Evolutionary conservation across 805 yeast genomes (phyloP), one percentile per base, ranked within the genome.

Genomic region (Huiozyma naganishii): DNA sequence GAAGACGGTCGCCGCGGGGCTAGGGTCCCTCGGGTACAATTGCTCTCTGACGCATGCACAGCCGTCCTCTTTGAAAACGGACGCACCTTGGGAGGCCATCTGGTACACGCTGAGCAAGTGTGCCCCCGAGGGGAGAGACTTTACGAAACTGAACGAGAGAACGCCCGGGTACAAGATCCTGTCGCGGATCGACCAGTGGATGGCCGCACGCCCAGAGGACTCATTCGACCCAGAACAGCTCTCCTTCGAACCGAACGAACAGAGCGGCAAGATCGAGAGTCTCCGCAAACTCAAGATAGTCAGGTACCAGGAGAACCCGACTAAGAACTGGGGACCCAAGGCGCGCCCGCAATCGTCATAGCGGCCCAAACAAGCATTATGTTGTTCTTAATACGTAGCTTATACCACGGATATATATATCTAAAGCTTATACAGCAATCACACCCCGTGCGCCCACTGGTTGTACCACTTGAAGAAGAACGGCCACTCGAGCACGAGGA

Each of bases 281-380:
- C 67, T 86, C 43, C 73, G 96, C 55, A 79, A 76, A 49, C 72
- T 86, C 46, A 87, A 87, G 64, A 76, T 90, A 58, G 87, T 87
- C 10, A 72, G 96, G 54, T 90, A 74, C 64, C 98, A 89, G 60
- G 88, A 80, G 57, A 90, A 89, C 57, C 99, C 99, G 11, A 75
- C 87, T 1, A 85, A 84, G 59, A 81, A 85, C 60, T 92, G 99
- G 99, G 99, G 99, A 1, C 99, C 97, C 33, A 86, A 83, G 66
- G 78, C 95, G 3, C 79, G 83, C 56, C 94, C 95, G 42, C 49
- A 48, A 8, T n/a, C 33, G 11, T 17, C 23, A 17, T 17, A 17
- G 23, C 23, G 30, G 8, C 10, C 28, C 36, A 34, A 40, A n/a
- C 17, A 6, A 27, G 7, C 34, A 13, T 12, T 10, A 29, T 6